Conservation (phyloP, 768 basidiomycete species). For the Lentinus brumalis region DNA sequence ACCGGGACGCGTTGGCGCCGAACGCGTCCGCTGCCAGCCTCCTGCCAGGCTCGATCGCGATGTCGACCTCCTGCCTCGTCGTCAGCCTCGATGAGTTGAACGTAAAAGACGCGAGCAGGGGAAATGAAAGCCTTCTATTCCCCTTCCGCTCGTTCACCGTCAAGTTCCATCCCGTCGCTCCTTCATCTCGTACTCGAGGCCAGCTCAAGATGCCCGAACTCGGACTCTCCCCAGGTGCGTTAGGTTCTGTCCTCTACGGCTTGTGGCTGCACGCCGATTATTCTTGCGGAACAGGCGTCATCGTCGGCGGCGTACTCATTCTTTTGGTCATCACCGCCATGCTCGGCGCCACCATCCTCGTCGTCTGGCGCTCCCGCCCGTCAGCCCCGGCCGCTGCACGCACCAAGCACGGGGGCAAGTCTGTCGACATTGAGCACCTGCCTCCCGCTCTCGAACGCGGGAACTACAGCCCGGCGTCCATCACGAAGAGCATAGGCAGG, state of each 20-base stretch:
- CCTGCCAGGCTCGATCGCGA: background rate
- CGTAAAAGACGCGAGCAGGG: background rate
- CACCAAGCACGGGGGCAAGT: background rate
- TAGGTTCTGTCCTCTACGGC: background rate
- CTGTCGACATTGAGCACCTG: conserved; percentile 5
- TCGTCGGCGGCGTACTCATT: conserved; percentile 15
- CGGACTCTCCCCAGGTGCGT: conserved; percentile 19
- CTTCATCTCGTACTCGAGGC: background rate
- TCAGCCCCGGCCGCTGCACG: conserved; percentile 1
- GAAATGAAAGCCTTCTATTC: background rate
- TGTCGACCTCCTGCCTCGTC: background rate
- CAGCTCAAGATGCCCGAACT: conserved; percentile 13
- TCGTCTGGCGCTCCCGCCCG: conserved; percentile 20
- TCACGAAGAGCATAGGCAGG: no score
- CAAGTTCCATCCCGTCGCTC: background rate
- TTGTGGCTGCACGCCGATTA: background rate
- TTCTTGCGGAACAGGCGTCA: conserved; percentile 2
- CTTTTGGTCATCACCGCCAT: conserved; percentile 13
- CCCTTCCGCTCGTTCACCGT: background rate
- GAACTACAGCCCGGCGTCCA: background rate
- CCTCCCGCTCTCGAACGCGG: background rate
- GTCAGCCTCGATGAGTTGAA: background rate
- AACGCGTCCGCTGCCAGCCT: background rate
- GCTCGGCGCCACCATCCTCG: conserved; percentile 16
- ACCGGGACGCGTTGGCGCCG: background rate